Evolutionary conservation across 352 stramenopile genomes (phyloP).

Genomic region (Globisporangium okanoganense): DNA sequence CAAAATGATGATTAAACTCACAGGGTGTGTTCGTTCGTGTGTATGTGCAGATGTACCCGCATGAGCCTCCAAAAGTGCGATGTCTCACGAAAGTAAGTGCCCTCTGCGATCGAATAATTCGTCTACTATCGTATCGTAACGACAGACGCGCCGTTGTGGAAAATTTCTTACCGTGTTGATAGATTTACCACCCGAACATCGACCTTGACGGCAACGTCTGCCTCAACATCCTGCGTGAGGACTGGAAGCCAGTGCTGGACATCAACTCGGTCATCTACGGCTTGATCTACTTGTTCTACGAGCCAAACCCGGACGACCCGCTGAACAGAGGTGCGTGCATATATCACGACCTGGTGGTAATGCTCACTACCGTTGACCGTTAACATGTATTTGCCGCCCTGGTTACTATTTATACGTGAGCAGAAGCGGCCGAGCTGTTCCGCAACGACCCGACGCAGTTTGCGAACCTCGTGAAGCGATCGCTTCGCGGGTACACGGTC

Average conservation of each 20-base stretch:
- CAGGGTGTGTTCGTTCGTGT: not conserved
- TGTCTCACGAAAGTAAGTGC: conserved; percentile 90
- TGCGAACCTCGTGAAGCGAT: conserved; percentile 86
- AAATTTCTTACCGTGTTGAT: not conserved
- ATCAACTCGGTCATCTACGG: conserved; percentile 99
- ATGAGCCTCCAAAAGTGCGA: conserved; percentile 97
- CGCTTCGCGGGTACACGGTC: conserved; percentile 77
- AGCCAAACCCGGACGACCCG: conserved; percentile 98
- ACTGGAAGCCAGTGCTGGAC: conserved; percentile 99
- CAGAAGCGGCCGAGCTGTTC: conserved; percentile 96
- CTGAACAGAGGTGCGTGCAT: conserved; percentile 89
- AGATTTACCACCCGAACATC: conserved; percentile 99
- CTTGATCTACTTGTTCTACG: conserved; percentile 99
- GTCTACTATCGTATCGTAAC: not conserved
- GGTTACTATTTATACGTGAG: conserved; percentile 5
- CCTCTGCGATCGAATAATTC: not conserved
- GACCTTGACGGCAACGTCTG: conserved; percentile 98
- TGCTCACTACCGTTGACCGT: not conserved
- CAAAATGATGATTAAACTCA: too few relatives aligned
- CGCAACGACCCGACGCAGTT: conserved; percentile 93
- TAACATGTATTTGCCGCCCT: too few relatives aligned
- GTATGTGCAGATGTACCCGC: conserved; percentile 82
- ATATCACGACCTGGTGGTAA: not conserved
- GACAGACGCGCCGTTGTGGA: not conserved
- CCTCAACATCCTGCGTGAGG: conserved; percentile 96